These are phyloP conservation scores for Pythium pyrilobum DNA, from an alignment of 352 stramenopile genomes.

Conservation along the genomic window DNA sequence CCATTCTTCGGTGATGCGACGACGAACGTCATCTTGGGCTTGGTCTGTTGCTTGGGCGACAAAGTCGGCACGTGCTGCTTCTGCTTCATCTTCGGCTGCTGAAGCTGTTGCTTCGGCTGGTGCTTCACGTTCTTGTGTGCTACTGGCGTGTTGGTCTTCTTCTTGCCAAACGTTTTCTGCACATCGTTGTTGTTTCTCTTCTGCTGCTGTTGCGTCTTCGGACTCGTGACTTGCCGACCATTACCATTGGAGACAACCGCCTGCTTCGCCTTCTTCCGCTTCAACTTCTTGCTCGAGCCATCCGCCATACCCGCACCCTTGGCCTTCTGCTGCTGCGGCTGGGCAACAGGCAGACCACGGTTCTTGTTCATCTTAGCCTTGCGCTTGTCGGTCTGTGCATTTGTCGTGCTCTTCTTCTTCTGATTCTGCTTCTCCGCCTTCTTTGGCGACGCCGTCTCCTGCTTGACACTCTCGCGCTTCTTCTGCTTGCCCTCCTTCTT, in stretches of 20 bases:
- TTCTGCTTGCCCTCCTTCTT: slow-evolving; percentile 61
- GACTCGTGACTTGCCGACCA: slow-evolving; percentile 8
- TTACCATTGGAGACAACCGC: background rate
- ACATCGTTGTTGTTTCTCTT: slow-evolving; percentile 3
- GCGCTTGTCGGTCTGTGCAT: slow-evolving; percentile 14
- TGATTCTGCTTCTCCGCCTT: slow-evolving; percentile 26
- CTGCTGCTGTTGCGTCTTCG: slow-evolving; percentile 6
- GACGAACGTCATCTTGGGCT: slow-evolving; percentile 3
- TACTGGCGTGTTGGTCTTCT: background rate
- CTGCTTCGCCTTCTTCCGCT: slow-evolving; percentile 14
- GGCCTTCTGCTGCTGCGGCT: slow-evolving; percentile 1
- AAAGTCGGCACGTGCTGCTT: slow-evolving; percentile 9
- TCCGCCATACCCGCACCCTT: no score
- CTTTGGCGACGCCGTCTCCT: slow-evolving; percentile 15
- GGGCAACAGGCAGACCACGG: slow-evolving; percentile 5
- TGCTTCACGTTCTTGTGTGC: slow-evolving; percentile 6
- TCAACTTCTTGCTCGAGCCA: slow-evolving; percentile 10
- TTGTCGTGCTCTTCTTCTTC: slow-evolving; percentile 11
- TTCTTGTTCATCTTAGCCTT: slow-evolving; percentile 21
- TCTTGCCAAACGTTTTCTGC: background rate
- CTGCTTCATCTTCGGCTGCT: slow-evolving; percentile 1
- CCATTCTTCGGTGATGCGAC: slow-evolving; percentile 2
- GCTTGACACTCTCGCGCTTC: slow-evolving; percentile 25
- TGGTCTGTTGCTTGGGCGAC: slow-evolving; percentile 19
- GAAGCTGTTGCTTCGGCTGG: background rate